Evolutionary conservation across 169 alveolate genomes (phyloP), one percentile per base, ranked within the genome.

Genomic region (Plasmodium reichenowi): DNA sequence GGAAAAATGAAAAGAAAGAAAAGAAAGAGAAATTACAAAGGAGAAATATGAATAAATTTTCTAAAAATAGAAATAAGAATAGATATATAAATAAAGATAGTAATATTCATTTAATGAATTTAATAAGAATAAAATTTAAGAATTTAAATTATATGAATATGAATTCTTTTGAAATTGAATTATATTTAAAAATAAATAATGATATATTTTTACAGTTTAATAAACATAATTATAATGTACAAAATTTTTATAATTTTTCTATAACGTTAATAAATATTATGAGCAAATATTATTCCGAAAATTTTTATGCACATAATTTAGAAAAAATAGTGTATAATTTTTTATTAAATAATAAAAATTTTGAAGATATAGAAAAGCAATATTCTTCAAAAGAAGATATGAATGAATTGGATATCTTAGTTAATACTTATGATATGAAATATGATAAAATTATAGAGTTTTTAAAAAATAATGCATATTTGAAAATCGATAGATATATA

Each of bases 191-290:
- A n/a, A 15, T 72, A 29, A 43, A 45, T 63, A 54, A 74, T 26
- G 87, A 85, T 3, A 54, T 64, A 22, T 17, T 47, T 7, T 2
- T 47, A 9, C 66, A 70, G 58, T 85, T 85, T 26, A n/a, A 71
- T 52, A 47, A 54, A 38, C 47, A 71, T 52, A 58, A 85, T 32
- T 59, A 74, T 64, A 47, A 70, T 13, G 10, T 59, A 10, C 13
- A 3, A 1, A 71, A 47, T 17, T 71, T 85, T 56, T 85, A 71
- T 17, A 68, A 60, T 9, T 85, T 85, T 62, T 56, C 68, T 12
- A 22, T 71, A 32, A 64, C 74, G 2, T 56, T 85, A 38, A 56
- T 85, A 26, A 85, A 85, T 59, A 32, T 85, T 48, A 47, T 71
- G 45, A 60, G 48, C 20, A 52, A 26, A 26, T 85, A 85, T 63